Conservation (phyloP, 73 alveolate genomes). For the Paramecium pentaurelia region DNA sequence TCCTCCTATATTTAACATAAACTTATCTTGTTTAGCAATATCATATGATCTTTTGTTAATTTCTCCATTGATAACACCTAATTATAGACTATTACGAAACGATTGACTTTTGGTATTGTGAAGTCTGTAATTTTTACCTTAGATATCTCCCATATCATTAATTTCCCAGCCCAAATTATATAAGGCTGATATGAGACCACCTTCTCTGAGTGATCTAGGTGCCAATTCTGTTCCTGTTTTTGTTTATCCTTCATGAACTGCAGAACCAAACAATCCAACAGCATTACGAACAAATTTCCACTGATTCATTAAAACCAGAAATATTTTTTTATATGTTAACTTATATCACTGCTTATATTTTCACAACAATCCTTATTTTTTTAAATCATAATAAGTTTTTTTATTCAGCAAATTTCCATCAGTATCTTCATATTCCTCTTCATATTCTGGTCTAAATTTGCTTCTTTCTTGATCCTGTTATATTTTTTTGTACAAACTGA, state of each 20-base stretch:
- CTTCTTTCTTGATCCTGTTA: slow-evolving; percentile 88
- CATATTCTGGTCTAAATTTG: slow-evolving; percentile 96
- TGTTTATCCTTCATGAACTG: slow-evolving; percentile 1
- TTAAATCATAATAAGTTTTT: slow-evolving; percentile 63
- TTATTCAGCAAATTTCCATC: slow-evolving; percentile 91
- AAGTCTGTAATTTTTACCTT: background rate
- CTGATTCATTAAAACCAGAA: background rate
- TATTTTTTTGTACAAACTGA: slow-evolving; percentile 95
- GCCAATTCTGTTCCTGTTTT: slow-evolving; percentile 13
- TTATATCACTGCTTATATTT: background rate
- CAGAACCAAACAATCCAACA: background rate
- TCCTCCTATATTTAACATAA: slow-evolving; percentile 26
- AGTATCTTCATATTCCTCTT: slow-evolving; percentile 97
- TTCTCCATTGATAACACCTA: background rate
- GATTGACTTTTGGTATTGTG: background rate
- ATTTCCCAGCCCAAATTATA: background rate
- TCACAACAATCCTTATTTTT: background rate
- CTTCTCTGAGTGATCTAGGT: background rate
- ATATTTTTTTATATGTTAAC: background rate
- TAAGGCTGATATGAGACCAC: background rate
- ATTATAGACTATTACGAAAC: background rate
- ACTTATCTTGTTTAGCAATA: background rate
- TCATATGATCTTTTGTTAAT: background rate
- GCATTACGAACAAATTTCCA: background rate
- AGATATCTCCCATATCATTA: background rate